Evolutionary conservation across 805 yeast species (phyloP), one percentile per base, ranked within the genome.

Genomic region (Diddensiella caesifluorescens): DNA sequence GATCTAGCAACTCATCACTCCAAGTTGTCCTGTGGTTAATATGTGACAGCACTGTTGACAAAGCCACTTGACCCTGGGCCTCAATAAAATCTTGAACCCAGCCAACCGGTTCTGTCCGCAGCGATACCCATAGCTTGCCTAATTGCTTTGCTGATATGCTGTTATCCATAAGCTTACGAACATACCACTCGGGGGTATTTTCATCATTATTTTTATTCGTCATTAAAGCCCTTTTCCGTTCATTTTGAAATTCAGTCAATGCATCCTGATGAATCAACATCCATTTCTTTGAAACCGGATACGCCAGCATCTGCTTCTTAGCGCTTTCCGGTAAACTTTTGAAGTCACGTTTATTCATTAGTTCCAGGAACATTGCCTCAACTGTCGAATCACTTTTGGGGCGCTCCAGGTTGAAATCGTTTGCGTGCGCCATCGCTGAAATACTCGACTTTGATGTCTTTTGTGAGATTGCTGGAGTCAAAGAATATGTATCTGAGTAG

Each of bases 251-350:
- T 54, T 88, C 96, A 4, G 89, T 75, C 35, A 85, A 71, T 19
- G 82, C 78, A 60, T 88, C 95, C 60, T 89, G 97, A 50, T 83
- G 78, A 30, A 89, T 81, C 50, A 89, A 71, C 81, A 85, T 79
- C 95, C 96, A 88, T 63, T 90, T 90, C 54, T 87, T 85, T 37
- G 82, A 85, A 0, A 76, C 66, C 32, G 83, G 75, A 57, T 83
- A 88, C 51, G 73, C 74, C 54, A 77, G 70, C 83, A 90, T 79
- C 56, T 85, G 92, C 42, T 69, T 73, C 50, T 80, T 79, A 2
- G 92, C 95, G 39, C 74, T 75, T 20, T 75, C 76, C 0, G 95
- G 85, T 23, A 83, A 65, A 31, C 71, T 64, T 47, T 71, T 77
- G 62, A 86, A 83, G 59, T 89, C 94, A 54, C 96, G 75, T 42